Conservation (phyloP, 148 eudicot species). For the Euryodendron excelsum region DNA sequence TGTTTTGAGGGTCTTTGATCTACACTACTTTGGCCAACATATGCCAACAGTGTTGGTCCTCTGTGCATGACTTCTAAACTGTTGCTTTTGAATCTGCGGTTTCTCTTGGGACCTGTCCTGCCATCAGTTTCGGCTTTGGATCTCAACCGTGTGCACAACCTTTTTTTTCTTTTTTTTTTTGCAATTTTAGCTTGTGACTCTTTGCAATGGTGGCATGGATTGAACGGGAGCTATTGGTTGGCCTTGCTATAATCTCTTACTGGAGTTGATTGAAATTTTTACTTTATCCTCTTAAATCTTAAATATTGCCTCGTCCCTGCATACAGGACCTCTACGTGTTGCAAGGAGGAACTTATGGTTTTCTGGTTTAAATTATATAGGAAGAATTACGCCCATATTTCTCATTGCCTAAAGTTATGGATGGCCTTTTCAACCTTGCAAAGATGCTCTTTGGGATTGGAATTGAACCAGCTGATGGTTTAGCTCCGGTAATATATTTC, state of each 20-base stretch:
- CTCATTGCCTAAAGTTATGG: slow-evolving; percentile 97
- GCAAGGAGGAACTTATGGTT: slow-evolving; percentile 2
- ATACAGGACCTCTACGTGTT: neutral
- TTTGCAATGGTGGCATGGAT: neutral
- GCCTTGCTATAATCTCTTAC: neutral
- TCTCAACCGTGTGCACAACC: neutral
- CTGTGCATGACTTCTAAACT: neutral
- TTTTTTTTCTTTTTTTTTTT: neutral
- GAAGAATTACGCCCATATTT: slow-evolving; percentile 97
- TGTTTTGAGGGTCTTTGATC: neutral
- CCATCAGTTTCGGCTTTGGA: neutral
- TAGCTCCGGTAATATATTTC: slow-evolving; percentile 48
- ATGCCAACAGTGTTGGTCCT: neutral
- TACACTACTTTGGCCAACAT: neutral
- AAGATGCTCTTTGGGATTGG: slow-evolving; percentile 74
- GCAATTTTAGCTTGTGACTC: neutral
- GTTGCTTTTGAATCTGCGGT: neutral
- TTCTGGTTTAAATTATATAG: slow-evolving; percentile 34
- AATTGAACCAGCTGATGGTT: slow-evolving; percentile 82
- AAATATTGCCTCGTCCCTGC: neutral
- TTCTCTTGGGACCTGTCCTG: neutral
- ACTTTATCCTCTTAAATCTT: neutral
- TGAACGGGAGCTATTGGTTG: neutral
- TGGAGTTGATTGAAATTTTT: neutral
- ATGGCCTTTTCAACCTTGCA: slow-evolving; percentile 86